Conservation (phyloP, 129 eudicot species). For the Pulicaria dysenterica region DNA sequence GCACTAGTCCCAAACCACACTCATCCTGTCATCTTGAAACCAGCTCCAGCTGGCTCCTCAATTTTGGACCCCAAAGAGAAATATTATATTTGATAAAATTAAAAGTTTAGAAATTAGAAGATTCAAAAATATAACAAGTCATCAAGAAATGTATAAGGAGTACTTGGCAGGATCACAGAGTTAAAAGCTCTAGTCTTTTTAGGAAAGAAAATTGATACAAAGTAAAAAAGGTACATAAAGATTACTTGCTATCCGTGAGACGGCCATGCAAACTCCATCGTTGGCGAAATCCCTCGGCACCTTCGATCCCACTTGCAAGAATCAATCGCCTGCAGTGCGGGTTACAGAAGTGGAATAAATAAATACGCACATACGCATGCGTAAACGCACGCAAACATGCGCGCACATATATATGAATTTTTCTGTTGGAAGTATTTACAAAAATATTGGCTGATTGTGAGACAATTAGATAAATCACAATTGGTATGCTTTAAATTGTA, state of each 20-base stretch:
- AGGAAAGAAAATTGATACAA: not conserved
- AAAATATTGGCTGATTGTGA: not conserved
- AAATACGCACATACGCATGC: too few species aligned
- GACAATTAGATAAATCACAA: too few species aligned
- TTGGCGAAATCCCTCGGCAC: slow-evolving; percentile 90
- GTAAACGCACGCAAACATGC: too few species aligned
- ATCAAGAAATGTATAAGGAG: not conserved
- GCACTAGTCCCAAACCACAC: slow-evolving; percentile 23
- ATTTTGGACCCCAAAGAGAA: slow-evolving; percentile 6
- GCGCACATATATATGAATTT: too few species aligned
- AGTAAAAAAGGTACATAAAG: slow-evolving; percentile 4
- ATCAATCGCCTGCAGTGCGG: slow-evolving; percentile 67
- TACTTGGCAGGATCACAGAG: not conserved
- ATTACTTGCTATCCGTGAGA: slow-evolving; percentile 83
- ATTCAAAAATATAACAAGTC: not conserved
- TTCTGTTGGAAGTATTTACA: too few species aligned
- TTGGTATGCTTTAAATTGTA: not conserved
- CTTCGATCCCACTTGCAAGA: slow-evolving; percentile 94
- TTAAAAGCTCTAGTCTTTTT: not conserved
- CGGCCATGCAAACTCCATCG: slow-evolving; percentile 99
- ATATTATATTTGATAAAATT: not conserved
- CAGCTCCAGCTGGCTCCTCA: slow-evolving; percentile 4
- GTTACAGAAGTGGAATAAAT: not conserved
- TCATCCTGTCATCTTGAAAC: slow-evolving; percentile 20
- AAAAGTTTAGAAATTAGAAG: not conserved